These are phyloP conservation scores for Grigorovia transvaalensis DNA, from an alignment of 805 yeast genomes.

Conservation along the genomic window DNA sequence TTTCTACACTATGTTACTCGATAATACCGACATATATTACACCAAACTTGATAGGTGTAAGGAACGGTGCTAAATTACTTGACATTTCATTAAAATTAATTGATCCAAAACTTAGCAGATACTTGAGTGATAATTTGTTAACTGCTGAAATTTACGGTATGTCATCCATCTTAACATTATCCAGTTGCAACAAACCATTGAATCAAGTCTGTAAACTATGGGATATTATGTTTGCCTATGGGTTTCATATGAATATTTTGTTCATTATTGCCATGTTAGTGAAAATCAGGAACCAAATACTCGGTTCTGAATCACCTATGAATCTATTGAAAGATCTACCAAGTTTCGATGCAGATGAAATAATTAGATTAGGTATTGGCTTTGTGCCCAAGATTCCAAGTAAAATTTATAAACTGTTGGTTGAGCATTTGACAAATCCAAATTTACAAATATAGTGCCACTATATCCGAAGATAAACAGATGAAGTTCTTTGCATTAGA, in stretches of 20 bases:
- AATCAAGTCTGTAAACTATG: constrained; percentile 65
- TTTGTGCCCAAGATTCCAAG: constrained; percentile 68
- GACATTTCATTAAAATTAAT: constrained; percentile 61
- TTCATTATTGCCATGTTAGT: constrained; percentile 73
- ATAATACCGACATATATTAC: constrained; percentile 72
- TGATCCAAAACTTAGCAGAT: constrained; percentile 61
- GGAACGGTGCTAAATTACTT: constrained; percentile 61
- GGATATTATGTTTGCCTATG: constrained; percentile 89
- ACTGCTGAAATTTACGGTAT: constrained; percentile 83
- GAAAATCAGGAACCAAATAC: constrained; percentile 51
- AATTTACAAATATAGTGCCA: neutral
- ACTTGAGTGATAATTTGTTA: constrained; percentile 33
- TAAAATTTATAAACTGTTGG: constrained; percentile 37
- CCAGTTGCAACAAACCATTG: constrained; percentile 84
- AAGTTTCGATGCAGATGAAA: constrained; percentile 54
- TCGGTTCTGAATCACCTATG: constrained; percentile 58
- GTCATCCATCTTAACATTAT: constrained; percentile 69
- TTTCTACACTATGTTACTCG: constrained; percentile 48
- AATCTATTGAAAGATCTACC: constrained; percentile 58
- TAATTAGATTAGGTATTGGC: constrained; percentile 69
- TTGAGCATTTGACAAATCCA: constrained; percentile 23
- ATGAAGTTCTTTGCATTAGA: neutral
- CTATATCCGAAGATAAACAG: neutral
- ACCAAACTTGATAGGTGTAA: constrained; percentile 71
- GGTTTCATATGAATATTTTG: constrained; percentile 76